Evolutionary conservation across 2,329 filamentous ascomycete genomes (phyloP).

Genomic region (Knoxdaviesia capensis): DNA sequence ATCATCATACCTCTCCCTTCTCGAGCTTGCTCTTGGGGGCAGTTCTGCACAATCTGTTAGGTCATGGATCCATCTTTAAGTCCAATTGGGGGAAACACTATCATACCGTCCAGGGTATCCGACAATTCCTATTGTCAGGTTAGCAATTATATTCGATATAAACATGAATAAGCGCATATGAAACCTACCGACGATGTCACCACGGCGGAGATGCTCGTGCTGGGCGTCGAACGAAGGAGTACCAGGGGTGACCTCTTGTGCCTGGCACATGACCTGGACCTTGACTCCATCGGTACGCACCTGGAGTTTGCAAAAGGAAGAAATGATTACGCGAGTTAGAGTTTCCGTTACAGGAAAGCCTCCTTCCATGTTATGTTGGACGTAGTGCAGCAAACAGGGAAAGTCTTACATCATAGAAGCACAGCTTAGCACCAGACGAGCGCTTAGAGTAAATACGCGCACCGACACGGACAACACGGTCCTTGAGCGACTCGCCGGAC

Average conservation of each 20-base stretch:
- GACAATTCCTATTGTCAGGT: conserved; percentile 24
- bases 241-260: conserved; percentile 51
- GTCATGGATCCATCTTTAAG: no score
- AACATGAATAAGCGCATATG: neutral
- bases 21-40: conserved; percentile 75
- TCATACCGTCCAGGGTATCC: conserved; percentile 46
- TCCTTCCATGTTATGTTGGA: neutral
- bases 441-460: conserved; percentile 83
- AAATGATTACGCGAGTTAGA: neutral
- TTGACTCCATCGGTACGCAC: conserved; percentile 42
- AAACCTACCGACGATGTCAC: conserved; percentile 62
- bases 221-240: conserved; percentile 59
- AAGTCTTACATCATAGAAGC: conserved; percentile 55
- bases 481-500: conserved; percentile 67
- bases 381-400: neutral
- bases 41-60: conserved; percentile 26
- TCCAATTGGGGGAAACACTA: neutral
- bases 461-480: conserved; percentile 56
- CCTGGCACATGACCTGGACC: conserved; percentile 83
- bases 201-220: conserved; percentile 73
- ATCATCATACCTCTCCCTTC: conserved; percentile 28
- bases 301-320: neutral
- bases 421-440: conserved; percentile 60
- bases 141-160: neutral
- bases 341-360: neutral